A percentile compares a stretch with the other conserved stretches of the same genome.
These are phyloP conservation scores for Debaryomycetaceae sp. DNA, from an alignment of 1,139 yeast genomes.

Conservation along the genomic window DNA sequence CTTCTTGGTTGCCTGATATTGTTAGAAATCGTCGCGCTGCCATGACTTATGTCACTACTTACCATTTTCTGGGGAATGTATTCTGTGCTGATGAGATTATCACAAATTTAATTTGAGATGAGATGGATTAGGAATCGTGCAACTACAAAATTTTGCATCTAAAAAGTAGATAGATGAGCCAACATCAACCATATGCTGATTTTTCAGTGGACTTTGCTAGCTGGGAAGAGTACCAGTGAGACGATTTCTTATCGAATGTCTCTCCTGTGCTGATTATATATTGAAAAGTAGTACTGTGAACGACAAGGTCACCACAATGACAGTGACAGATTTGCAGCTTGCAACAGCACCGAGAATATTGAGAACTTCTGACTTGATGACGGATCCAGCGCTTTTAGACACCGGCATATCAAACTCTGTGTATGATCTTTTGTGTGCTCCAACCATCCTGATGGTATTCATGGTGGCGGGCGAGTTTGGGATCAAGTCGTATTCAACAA, in stretches of 20 bases:
- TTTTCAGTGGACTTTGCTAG: no score
- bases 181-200: no score
- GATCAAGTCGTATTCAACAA: constrained; percentile 4
- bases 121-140: background rate
- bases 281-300: background rate
- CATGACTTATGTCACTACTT: background rate
- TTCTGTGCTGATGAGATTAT: background rate
- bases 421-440: background rate
- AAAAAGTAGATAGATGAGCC: no score
- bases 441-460: background rate
- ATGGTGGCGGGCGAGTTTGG: background rate
- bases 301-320: background rate
- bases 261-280: background rate
- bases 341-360: background rate
- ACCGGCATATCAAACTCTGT: background rate
- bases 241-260: no score
- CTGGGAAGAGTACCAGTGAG: no score
- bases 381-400: background rate
- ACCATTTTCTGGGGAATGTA: background rate
- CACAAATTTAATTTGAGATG: background rate
- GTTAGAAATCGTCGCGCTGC: background rate
- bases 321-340: background rate
- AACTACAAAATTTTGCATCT: background rate
- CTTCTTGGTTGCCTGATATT: constrained; percentile 33
- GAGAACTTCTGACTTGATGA: background rate